Base-by-base conservation (phyloP, 2,329 filamentous ascomycete genomes). In the Penicillium verrucosum region DNA sequence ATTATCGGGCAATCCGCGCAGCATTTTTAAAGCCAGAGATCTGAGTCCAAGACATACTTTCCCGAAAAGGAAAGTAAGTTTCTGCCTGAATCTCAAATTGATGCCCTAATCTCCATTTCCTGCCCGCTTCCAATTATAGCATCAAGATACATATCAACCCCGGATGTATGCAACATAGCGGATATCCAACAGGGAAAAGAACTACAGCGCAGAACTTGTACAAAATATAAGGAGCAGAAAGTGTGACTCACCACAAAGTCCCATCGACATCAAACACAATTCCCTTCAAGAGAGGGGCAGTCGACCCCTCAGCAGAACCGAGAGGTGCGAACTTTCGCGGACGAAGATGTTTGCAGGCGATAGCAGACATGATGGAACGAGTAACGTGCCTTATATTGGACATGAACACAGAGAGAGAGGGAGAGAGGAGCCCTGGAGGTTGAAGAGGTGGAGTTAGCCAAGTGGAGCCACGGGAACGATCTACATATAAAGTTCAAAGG, bases 241-340 rank as follows among this genome's bases (percentile, higher is more conserved):
- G 5, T 30, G 29, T 46, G 30, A 65, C 86, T 77, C 76, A 95
- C 92, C 89, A 97, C 58, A 97, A 76, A 25, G 93, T 99, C 4
- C 93, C 93, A 74, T 99, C 93, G 61, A 99, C 90, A 76, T 99
- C 93, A 75, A 97, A 97, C 14, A 97, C 79, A 27, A 87, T 80
- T 2, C 85, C 85, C 65, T 80, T 79, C 55, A 87, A 67, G 30
- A 65, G 67, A 41, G 81, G 79, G 18, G 74, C 73, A 59, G 46
- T 69, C 60, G 51, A 70, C 62, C 21, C 50, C 52, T 58, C 66
- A 63, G 64, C 64, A 5, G 75, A 69, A 56, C 76, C 70, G 53
- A 84, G 68, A 12, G 82, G 81, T 6, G 81, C 80, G 60, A 85
- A 84, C 37, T 73, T 75, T 57, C 80, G 74, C 40, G 68, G 70